Conservation (phyloP, 2,329 filamentous ascomycete genomes). For the Xylaria sp. region DNA sequence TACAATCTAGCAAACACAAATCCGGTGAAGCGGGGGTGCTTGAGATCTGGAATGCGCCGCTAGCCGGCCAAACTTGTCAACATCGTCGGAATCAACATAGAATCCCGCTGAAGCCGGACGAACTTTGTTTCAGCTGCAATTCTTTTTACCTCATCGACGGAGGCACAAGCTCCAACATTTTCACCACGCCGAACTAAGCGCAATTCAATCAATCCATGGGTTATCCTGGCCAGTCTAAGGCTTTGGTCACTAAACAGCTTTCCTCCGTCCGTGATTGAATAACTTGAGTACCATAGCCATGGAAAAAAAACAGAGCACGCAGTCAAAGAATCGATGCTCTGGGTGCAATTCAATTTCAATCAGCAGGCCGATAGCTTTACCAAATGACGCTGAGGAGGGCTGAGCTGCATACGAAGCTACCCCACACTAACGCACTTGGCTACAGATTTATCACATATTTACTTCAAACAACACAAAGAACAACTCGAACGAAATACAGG, state of each 20-base stretch:
- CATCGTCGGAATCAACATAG: constrained; percentile 22
- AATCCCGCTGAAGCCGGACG: constrained; percentile 20
- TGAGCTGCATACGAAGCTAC: constrained; percentile 1
- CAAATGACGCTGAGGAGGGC: not conserved
- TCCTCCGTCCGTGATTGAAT: not conserved
- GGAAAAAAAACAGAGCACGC: not conserved
- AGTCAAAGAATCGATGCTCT: not conserved
- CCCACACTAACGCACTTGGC: not conserved
- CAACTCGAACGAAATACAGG: constrained; percentile 1
- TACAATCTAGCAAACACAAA: constrained; percentile 9
- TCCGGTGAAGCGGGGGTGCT: constrained; percentile 28
- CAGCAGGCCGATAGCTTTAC: not conserved
- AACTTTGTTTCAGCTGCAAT: constrained; percentile 1
- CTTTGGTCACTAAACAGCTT: not conserved
- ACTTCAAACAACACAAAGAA: not conserved
- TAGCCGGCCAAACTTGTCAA: constrained; percentile 31
- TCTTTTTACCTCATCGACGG: constrained; percentile 7
- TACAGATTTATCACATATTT: not conserved
- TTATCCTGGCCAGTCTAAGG: not conserved
- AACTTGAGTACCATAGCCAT: not conserved
- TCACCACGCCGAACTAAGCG: not conserved
- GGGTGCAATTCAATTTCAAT: not conserved
- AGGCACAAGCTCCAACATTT: not conserved
- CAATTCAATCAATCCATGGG: not conserved
- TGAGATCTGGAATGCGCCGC: constrained; percentile 39